Percentiles rank a stretch among this genome's conserved stretches.
phyloP scores from a whole-genome alignment of 1,139 yeast genomes.

The Nakaseomyces sp. region DNA sequence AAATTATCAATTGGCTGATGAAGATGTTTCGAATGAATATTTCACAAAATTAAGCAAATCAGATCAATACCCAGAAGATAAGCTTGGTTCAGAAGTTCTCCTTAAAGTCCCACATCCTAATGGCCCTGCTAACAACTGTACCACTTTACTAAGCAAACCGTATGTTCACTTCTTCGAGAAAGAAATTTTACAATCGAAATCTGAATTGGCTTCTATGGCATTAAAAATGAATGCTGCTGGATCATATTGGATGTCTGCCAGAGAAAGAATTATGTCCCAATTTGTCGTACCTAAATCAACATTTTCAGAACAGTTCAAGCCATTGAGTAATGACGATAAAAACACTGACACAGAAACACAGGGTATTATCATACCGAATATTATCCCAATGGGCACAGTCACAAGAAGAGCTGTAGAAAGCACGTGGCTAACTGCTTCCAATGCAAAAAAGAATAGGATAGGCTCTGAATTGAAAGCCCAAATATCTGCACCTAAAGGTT shows the following conservation, averaged over 20 bases:
- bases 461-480: constrained; percentile 92
- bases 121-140: constrained; percentile 67
- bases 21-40: constrained; percentile 13
- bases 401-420: constrained; percentile 95
- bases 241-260: constrained; percentile 87
- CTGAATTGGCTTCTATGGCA: constrained; percentile 67
- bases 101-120: constrained; percentile 88
- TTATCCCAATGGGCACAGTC: constrained; percentile 91
- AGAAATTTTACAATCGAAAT: constrained; percentile 63
- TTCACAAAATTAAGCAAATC: constrained; percentile 8
- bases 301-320: constrained; percentile 21
- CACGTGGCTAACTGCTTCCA: constrained; percentile 96
- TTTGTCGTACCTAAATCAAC: constrained; percentile 57
- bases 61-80: constrained; percentile 10
- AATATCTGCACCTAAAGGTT: constrained; percentile 81
- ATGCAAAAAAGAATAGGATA: constrained; percentile 73
- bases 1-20: constrained; percentile 40
- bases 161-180: constrained; percentile 66
- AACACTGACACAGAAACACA: constrained; percentile 30
- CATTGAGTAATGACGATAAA: constrained; percentile 10
- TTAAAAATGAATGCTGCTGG: constrained; percentile 67
- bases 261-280: constrained; percentile 76
- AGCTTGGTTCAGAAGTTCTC: constrained; percentile 19
- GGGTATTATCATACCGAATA: constrained; percentile 76
- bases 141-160: constrained; percentile 71